Percentiles rank a stretch among this genome's conserved stretches.
Evolutionary conservation across 2,329 filamentous ascomycete species (phyloP).

Genomic region (Moelleriella libera): DNA sequence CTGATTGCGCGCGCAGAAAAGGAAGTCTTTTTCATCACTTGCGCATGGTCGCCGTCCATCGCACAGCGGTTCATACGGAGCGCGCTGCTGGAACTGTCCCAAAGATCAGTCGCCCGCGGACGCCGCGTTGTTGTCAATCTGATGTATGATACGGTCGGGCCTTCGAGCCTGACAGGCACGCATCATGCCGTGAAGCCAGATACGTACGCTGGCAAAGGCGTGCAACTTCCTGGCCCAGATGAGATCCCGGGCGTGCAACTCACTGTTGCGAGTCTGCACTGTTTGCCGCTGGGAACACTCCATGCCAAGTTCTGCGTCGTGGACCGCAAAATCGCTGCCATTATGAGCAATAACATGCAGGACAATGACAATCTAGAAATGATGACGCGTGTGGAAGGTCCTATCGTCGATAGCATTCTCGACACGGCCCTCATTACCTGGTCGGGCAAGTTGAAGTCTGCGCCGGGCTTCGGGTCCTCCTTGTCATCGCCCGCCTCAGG

Average conservation of each 20-base stretch:
- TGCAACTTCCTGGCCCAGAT: constrained; percentile 45
- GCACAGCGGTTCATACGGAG: constrained; percentile 55
- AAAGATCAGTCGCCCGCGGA: constrained; percentile 42
- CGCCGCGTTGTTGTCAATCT: constrained; percentile 53
- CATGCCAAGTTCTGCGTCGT: constrained; percentile 69
- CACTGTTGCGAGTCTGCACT: constrained; percentile 60
- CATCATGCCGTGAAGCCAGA: constrained; percentile 45
- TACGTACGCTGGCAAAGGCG: constrained; percentile 40
- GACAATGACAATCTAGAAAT: constrained; percentile 74
- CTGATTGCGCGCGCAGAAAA: constrained; percentile 57
- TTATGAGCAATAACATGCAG: constrained; percentile 69
- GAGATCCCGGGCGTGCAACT: constrained; percentile 61
- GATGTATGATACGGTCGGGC: constrained; percentile 58
- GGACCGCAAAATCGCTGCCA: constrained; percentile 53
- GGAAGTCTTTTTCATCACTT: constrained; percentile 63
- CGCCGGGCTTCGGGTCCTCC: neutral
- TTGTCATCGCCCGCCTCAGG: neutral
- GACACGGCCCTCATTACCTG: constrained; percentile 62
- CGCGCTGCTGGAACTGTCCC: constrained; percentile 54
- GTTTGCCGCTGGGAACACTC: constrained; percentile 57
- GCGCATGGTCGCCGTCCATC: constrained; percentile 59
- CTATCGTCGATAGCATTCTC: constrained; percentile 63
- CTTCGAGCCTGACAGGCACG: constrained; percentile 50
- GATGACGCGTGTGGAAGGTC: constrained; percentile 62
- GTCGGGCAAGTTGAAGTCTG: constrained; percentile 22